phyloP scores from a whole-genome alignment of 176 grass and related monocot genomes.

The Chloris gayana region DNA sequence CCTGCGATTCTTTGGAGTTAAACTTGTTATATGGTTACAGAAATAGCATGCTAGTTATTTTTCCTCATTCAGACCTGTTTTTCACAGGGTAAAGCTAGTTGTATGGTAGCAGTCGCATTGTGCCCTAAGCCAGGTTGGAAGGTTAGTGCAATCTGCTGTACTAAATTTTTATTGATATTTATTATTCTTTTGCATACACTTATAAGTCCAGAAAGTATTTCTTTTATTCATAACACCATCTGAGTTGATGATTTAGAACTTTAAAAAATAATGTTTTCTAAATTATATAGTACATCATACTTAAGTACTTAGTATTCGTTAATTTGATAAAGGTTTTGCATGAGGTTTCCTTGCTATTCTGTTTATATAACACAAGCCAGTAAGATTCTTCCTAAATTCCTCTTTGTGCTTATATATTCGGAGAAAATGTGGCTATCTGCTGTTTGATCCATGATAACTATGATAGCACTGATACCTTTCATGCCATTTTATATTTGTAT shows the following conservation, averaged over 20 bases:
- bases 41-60: neutral
- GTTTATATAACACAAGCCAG: neutral
- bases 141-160: conserved; percentile 48
- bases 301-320: neutral
- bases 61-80: neutral
- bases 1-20: conserved; percentile 26
- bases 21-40: neutral
- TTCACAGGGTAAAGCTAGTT: conserved; percentile 91
- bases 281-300: neutral
- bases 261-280: neutral
- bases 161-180: conserved; percentile 11
- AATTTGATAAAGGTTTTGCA: neutral
- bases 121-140: conserved; percentile 87
- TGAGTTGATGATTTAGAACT: neutral
- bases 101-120: conserved; percentile 83
- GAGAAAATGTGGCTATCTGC: neutral
- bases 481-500: neutral
- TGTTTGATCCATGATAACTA: neutral
- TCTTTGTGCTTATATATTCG: neutral
- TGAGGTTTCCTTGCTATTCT: neutral
- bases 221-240: neutral
- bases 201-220: neutral
- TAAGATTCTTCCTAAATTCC: neutral
- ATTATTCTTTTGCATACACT: conserved; percentile 15
- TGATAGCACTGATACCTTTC: neutral